Conservation (phyloP, 1,284 basidiomycete genomes). For the Anthracocystis panici-leucophaei region DNA sequence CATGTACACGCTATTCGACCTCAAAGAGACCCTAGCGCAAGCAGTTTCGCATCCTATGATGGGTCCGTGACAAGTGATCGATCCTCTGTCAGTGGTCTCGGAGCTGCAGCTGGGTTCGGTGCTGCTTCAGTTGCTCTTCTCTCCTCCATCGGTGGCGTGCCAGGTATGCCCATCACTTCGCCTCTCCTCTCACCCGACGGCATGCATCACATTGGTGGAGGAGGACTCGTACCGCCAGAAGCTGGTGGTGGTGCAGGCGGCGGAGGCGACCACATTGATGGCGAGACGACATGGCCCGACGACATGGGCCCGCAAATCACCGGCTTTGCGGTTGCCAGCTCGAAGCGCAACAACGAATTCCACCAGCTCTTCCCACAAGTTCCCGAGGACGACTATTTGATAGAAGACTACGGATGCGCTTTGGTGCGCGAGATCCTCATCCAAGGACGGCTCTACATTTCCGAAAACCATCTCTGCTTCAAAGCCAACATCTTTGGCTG, state of each 20-base stretch:
- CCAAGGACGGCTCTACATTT: constrained; percentile 95
- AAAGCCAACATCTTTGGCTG: constrained; percentile 99
- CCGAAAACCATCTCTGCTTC: constrained; percentile 97
- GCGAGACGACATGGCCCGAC: constrained; percentile 46
- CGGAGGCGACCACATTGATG: constrained; percentile 47
- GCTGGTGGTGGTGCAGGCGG: constrained; percentile 41
- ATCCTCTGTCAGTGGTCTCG: constrained; percentile 52
- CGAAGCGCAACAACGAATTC: constrained; percentile 93
- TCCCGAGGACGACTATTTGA: constrained; percentile 96
- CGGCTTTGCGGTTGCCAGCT: constrained; percentile 96
- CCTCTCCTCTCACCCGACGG: constrained; percentile 51
- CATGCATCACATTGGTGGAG: constrained; percentile 23
- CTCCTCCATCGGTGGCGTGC: constrained; percentile 44
- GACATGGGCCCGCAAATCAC: constrained; percentile 63
- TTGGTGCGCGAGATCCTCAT: constrained; percentile 95
- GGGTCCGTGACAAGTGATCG: constrained; percentile 48
- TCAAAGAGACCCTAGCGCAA: constrained; percentile 31
- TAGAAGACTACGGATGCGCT: constrained; percentile 99
- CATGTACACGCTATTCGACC: constrained; percentile 21
- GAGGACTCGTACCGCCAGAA: constrained; percentile 33
- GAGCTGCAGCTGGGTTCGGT: constrained; percentile 58
- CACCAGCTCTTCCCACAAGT: constrained; percentile 87
- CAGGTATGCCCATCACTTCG: constrained; percentile 38
- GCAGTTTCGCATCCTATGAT: constrained; percentile 50
- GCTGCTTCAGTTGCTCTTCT: constrained; percentile 54